These are phyloP conservation scores for Kuraishia floccosa DNA, from an alignment of 805 yeast genomes.

Conservation along the genomic window DNA sequence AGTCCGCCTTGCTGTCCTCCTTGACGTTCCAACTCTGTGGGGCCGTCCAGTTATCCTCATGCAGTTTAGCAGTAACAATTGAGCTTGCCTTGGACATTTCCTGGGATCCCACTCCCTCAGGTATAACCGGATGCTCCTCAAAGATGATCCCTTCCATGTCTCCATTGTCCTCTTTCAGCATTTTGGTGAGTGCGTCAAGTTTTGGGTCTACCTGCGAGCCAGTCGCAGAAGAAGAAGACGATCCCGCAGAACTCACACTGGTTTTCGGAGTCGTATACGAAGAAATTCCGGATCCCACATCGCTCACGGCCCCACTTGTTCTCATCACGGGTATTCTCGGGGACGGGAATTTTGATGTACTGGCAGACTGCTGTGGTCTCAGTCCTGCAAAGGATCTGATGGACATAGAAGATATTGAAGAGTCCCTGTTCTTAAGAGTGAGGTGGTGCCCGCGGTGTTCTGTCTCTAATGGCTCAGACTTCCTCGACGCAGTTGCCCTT, in stretches of 20 bases:
- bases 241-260: no score
- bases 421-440: not conserved
- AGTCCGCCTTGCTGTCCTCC: constrained; percentile 4
- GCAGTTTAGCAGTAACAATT: no score
- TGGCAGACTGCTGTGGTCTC: not conserved
- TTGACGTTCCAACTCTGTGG: constrained; percentile 58
- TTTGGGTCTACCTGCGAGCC: not conserved
- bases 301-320: no score
- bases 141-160: not conserved
- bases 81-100: no score
- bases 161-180: not conserved
- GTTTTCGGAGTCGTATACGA: no score
- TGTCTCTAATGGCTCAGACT: not conserved
- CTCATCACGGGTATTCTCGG: no score
- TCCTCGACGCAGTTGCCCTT: not conserved
- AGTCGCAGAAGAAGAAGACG: not conserved
- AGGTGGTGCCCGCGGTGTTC: not conserved
- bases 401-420: no score
- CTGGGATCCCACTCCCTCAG: not conserved
- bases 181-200: not conserved
- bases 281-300: no score
- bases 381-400: no score
- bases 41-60: no score
- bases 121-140: not conserved
- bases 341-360: not conserved